Evolutionary conservation across 148 eudicot genomes (phyloP).

Genomic region (Bassia scoparia): DNA sequence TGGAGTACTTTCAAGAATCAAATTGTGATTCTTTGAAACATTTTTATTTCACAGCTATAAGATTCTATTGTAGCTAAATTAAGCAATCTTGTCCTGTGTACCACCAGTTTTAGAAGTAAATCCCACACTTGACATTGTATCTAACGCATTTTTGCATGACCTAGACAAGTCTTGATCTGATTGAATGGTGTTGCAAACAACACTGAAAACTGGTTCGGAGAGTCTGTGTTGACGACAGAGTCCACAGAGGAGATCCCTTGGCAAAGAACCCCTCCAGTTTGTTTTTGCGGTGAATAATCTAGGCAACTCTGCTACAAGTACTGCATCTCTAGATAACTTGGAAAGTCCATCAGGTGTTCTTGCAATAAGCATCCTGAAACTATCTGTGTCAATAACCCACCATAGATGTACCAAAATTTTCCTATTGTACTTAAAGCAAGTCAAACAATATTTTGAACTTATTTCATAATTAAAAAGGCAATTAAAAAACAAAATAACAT

Average conservation of each 20-base stretch:
- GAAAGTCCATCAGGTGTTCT: constrained; percentile 71
- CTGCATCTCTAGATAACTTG: constrained; percentile 72
- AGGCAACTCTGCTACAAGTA: constrained; percentile 82
- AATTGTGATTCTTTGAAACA: constrained; percentile 64
- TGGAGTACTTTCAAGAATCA: constrained; percentile 53
- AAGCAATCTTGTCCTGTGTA: constrained; percentile 18
- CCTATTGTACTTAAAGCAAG: constrained; percentile 9
- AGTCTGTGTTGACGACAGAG: constrained; percentile 80
- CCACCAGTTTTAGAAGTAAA: constrained; percentile 20
- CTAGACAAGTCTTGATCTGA: constrained; percentile 31
- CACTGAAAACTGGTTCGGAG: constrained; percentile 66
- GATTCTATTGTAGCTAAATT: constrained; percentile 26
- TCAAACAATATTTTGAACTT: neutral
- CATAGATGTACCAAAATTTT: neutral
- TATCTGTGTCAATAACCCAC: neutral
- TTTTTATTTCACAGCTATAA: constrained; percentile 59
- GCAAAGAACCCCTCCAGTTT: constrained; percentile 88
- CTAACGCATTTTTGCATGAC: constrained; percentile 38
- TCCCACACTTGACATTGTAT: constrained; percentile 22
- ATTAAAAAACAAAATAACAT: neutral
- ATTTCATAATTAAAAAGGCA: neutral
- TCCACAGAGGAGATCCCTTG: constrained; percentile 74
- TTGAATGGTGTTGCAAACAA: constrained; percentile 29
- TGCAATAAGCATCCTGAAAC: constrained; percentile 58
- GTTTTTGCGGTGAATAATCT: constrained; percentile 47